A percentile compares a stretch with the other conserved stretches of the same genome.
These are phyloP conservation scores for Plenodomus tracheiphilus DNA, from an alignment of 2,329 filamentous ascomycete genomes.

Conservation along the genomic window DNA sequence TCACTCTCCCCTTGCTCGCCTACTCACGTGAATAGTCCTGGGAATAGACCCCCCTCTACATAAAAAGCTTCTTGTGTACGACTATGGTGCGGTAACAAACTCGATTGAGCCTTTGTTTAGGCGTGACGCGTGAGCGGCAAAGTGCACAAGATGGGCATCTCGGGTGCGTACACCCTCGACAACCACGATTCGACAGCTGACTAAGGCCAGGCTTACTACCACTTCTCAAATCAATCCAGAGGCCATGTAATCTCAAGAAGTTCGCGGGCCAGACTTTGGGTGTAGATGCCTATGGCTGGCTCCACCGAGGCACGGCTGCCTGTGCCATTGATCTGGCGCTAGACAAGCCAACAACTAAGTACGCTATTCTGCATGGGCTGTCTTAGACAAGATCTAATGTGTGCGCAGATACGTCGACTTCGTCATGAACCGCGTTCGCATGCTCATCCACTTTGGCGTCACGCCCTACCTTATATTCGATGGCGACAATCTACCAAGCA, in stretches of 20 bases:
- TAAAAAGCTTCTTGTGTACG: background rate
- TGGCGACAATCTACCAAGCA: conserved; percentile 92
- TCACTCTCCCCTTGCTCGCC: background rate
- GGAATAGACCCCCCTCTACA: background rate
- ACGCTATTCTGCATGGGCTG: conserved; percentile 37
- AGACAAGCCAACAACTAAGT: conserved; percentile 86
- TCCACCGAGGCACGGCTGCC: conserved; percentile 87
- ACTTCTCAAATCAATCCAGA: conserved; percentile 94
- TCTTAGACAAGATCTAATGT: conserved; percentile 12
- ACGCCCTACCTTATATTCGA: conserved; percentile 97
- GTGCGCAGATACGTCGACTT: conserved; percentile 80
- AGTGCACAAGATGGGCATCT: conserved; percentile 45
- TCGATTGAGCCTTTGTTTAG: conserved; percentile 22
- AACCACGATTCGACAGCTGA: conserved; percentile 24
- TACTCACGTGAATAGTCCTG: background rate
- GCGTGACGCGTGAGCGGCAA: conserved; percentile 33
- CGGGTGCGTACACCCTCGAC: conserved; percentile 34
- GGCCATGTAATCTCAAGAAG: conserved; percentile 81
- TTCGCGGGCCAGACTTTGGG: conserved; percentile 86
- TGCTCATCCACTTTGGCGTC: conserved; percentile 91
- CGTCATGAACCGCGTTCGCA: conserved; percentile 84
- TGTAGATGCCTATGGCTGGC: conserved; percentile 98
- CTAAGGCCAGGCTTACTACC: conserved; percentile 73
- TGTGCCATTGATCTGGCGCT: conserved; percentile 91
- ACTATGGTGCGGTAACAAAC: conserved; percentile 24